Conservation (phyloP, 768 basidiomycete genomes). For the Mycena metata region DNA sequence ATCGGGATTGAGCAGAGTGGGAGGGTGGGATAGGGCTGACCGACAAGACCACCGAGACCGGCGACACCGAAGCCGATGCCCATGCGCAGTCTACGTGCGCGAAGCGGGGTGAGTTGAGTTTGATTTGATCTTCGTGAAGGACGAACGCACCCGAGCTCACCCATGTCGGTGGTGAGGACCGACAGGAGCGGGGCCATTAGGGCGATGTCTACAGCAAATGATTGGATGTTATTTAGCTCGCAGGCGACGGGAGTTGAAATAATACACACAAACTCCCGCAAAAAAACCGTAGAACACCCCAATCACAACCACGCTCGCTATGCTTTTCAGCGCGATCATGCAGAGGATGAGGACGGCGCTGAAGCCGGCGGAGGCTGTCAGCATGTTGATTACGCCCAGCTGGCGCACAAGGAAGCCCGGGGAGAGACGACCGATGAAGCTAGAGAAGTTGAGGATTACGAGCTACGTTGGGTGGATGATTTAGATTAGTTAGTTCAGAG, state of each 20-base stretch:
- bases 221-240: too few species aligned
- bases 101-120: neutral
- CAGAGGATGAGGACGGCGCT: slow-evolving; percentile 47
- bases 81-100: slow-evolving; percentile 42
- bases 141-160: slow-evolving; percentile 52
- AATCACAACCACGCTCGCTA: slow-evolving; percentile 43
- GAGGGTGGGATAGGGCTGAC: neutral
- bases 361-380: slow-evolving; percentile 40
- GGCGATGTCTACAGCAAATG: slow-evolving; percentile 43
- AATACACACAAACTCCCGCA: slow-evolving; percentile 47
- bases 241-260: slow-evolving; percentile 7
- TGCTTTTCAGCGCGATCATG: slow-evolving; percentile 47
- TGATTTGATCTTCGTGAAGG: neutral
- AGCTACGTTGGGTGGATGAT: slow-evolving; percentile 40
- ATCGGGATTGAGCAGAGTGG: neutral
- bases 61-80: slow-evolving; percentile 38
- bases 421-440: slow-evolving; percentile 54
- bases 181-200: slow-evolving; percentile 48
- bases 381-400: slow-evolving; percentile 47
- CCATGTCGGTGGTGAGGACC: slow-evolving; percentile 45
- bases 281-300: slow-evolving; percentile 50
- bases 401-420: slow-evolving; percentile 49
- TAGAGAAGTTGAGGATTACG: slow-evolving; percentile 54
- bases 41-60: neutral
- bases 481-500: too few species aligned